Conservation (phyloP, 2,329 filamentous ascomycete genomes). For the Beauveria brongniartii region DNA sequence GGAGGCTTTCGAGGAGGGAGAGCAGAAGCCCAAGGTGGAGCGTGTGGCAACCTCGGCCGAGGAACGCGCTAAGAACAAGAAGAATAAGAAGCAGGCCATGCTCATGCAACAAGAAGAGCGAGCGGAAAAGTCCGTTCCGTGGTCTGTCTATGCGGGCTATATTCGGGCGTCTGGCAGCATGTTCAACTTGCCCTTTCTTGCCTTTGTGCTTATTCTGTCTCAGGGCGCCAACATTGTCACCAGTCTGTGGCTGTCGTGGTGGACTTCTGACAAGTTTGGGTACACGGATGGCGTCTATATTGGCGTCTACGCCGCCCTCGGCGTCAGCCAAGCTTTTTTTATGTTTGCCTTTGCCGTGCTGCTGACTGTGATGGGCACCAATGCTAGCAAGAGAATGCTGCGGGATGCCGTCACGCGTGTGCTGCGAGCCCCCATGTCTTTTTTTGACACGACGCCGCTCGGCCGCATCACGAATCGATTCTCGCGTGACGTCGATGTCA, state of each 20-base stretch:
- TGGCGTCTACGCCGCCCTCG: conserved; percentile 63
- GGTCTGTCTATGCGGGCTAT: conserved; percentile 72
- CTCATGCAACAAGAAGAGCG: conserved; percentile 69
- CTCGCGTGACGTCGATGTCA: conserved; percentile 88
- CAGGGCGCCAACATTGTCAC: conserved; percentile 83
- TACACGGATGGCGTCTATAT: conserved; percentile 64
- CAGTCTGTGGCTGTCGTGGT: conserved; percentile 88
- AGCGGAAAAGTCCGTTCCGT: conserved; percentile 68
- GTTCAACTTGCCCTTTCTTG: conserved; percentile 57
- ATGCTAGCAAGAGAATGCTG: conserved; percentile 74
- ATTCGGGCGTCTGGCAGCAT: conserved; percentile 66
- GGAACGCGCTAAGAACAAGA: conserved; percentile 34
- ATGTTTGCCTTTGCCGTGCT: conserved; percentile 75
- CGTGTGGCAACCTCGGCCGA: conserved; percentile 9
- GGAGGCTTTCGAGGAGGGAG: conserved; percentile 31
- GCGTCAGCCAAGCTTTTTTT: conserved; percentile 59
- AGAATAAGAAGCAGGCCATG: conserved; percentile 48
- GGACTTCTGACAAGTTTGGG: conserved; percentile 73
- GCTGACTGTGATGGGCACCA: conserved; percentile 72
- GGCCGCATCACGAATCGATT: conserved; percentile 96
- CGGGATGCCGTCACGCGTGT: conserved; percentile 71
- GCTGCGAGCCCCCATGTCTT: conserved; percentile 68
- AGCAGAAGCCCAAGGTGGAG: conserved; percentile 30
- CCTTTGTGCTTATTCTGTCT: conserved; percentile 57
- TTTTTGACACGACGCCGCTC: conserved; percentile 94